Evolutionary conservation across 495 filamentous ascomycete species (phyloP), one percentile per base, ranked within the genome.

Genomic region (Beverwykella pulmonaria): DNA sequence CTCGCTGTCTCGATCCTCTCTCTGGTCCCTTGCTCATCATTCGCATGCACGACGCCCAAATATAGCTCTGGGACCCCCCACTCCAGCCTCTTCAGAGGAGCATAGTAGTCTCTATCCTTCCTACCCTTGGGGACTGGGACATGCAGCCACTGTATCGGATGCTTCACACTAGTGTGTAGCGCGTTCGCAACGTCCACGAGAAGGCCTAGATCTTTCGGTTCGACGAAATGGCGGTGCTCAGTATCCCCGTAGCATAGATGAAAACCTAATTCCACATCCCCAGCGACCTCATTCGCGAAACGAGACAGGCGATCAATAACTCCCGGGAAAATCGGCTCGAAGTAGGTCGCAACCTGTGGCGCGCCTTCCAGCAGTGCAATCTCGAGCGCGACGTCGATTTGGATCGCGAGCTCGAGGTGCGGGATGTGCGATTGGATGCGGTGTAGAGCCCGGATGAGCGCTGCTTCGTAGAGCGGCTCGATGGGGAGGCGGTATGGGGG

Each of bases 181-280:
- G 58, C 41, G 23, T 61, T 61, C 23, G 58, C 41, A 32, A 61
- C 14, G 5, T 53, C 47, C 5, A 61, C 58, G 3, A 64, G 6
- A 4, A 64, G 30, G 8, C 19, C 12, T 60, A 26, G 14, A 71
- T 72, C n/a, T 67, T 49, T 63, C 0, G 81, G 80, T 55, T 82
- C 76, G 17, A 79, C 44, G 32, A 78, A 81, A 71, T 80, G 81
- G 47, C 68, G 69, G 59, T 81, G 78, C 3, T 57, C 60, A 0
- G 76, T 56, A 59, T 82, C 79, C 52, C 80, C 79, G 57, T 82
- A 83, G 65, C 80, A 83, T 22, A 82, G 71, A 66, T 82, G 80
- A 41, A 76, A 77, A 9, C 76, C 77, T 44, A 82, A 26, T 46
- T 75, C 73, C 0, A 81, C 75, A 65, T 76, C 74, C 14, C 53